Percentiles rank a stretch among this genome's conserved stretches.
phyloP scores from a whole-genome alignment of 2,329 filamentous ascomycete genomes.

The Geoglossum cookeanum region DNA sequence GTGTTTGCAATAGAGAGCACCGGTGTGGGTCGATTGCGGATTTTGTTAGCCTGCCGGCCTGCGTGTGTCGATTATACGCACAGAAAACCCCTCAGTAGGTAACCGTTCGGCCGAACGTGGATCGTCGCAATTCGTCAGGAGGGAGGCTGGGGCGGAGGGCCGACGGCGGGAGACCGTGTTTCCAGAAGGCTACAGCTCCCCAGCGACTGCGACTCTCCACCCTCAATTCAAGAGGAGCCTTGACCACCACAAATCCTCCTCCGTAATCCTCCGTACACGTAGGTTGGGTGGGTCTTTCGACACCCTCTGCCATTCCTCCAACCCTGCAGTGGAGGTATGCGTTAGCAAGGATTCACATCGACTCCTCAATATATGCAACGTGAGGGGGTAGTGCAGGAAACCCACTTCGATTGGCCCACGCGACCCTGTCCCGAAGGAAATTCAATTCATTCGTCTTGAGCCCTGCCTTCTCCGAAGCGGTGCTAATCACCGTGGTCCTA shows the following conservation, averaged over 20 bases:
- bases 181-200: too few species aligned
- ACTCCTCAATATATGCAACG: too few species aligned
- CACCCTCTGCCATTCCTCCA: not conserved
- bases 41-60: not conserved
- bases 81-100: too few species aligned
- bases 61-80: too few species aligned
- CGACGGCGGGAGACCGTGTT: too few species aligned
- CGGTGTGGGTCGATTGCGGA: not conserved
- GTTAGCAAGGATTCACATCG: not conserved
- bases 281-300: not conserved
- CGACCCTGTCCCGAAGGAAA: not conserved
- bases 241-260: not conserved
- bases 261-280: not conserved
- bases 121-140: not conserved
- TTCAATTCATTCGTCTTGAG: not conserved
- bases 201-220: too few species aligned
- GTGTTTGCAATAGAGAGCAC: not conserved
- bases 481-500: not conserved
- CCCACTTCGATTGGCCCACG: too few species aligned
- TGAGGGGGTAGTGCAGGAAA: too few species aligned
- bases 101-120: not conserved
- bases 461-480: not conserved
- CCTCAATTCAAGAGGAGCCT: not conserved
- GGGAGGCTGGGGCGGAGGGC: not conserved
- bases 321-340: not conserved